These are phyloP conservation scores for Populus euphratica DNA, from an alignment of 345 rosid genomes.

Conservation along the genomic window DNA sequence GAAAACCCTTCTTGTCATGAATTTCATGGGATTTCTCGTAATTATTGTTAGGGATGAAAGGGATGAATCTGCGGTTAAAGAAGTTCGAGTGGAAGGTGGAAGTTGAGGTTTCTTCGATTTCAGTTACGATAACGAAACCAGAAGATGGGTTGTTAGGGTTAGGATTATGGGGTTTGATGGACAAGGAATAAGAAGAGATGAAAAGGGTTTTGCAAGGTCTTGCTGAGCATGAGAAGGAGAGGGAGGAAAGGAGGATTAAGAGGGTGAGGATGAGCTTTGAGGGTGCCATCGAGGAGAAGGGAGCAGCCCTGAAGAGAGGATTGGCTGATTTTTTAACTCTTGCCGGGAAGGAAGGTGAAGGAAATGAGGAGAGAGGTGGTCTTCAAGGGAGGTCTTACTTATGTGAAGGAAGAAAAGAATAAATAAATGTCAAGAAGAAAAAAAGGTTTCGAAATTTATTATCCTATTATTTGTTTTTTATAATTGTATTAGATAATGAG, in stretches of 20 bases:
- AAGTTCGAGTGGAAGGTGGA: slow-evolving; percentile 21
- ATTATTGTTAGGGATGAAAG: background rate
- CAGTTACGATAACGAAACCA: slow-evolving; percentile 56
- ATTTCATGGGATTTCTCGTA: background rate
- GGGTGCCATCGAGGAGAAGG: slow-evolving; percentile 3
- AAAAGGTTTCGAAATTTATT: background rate
- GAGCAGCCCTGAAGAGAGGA: background rate
- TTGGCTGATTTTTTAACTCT: background rate
- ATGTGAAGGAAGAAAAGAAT: background rate
- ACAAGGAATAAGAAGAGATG: slow-evolving; percentile 67
- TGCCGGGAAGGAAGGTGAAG: background rate
- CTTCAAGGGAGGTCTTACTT: background rate
- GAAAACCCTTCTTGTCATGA: slow-evolving; percentile 7
- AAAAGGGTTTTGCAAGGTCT: slow-evolving; percentile 43
- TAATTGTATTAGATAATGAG: too few species aligned
- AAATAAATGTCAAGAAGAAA: background rate
- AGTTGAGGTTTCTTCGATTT: slow-evolving; percentile 39
- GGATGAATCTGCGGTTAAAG: slow-evolving; percentile 34
- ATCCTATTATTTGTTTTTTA: too few species aligned
- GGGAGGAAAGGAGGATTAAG: background rate
- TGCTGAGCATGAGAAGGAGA: slow-evolving; percentile 24
- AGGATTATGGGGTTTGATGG: slow-evolving; percentile 47
- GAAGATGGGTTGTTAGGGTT: slow-evolving; percentile 40
- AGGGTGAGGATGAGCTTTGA: slow-evolving; percentile 9
- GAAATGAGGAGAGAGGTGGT: background rate